phyloP scores from a whole-genome alignment of 1,284 basidiomycete genomes.

The Leccinum solheimii region DNA sequence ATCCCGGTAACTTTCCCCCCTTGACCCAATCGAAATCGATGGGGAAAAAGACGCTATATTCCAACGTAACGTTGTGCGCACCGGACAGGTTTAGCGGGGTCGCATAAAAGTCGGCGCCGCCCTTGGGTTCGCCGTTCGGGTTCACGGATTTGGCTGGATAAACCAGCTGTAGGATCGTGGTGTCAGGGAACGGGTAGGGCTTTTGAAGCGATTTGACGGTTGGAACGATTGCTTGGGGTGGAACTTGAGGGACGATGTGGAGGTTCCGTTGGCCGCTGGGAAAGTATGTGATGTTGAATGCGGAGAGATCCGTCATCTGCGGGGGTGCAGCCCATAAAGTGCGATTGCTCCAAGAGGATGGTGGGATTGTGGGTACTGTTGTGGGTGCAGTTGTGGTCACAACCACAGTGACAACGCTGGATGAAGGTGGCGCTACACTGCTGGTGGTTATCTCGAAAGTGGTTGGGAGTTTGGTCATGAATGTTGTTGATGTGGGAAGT shows the following conservation, averaged over 20 bases:
- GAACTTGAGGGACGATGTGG: constrained; percentile 52
- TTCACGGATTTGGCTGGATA: constrained; percentile 68
- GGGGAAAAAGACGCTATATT: constrained; percentile 61
- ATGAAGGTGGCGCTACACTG: constrained; percentile 4
- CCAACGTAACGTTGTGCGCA: constrained; percentile 55
- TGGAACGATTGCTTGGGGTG: constrained; percentile 36
- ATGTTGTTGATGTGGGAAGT: background rate
- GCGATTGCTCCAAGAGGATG: constrained; percentile 19
- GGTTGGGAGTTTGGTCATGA: constrained; percentile 12
- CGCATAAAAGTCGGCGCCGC: constrained; percentile 73
- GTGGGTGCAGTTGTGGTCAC: constrained; percentile 26
- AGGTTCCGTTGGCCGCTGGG: constrained; percentile 59
- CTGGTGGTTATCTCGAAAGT: constrained; percentile 10
- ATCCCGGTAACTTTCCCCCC: constrained; percentile 70
- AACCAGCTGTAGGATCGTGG: constrained; percentile 53
- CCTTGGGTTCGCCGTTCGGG: constrained; percentile 55
- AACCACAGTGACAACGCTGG: constrained; percentile 25
- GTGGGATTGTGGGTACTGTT: constrained; percentile 14
- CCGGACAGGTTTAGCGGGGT: constrained; percentile 50
- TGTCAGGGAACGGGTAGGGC: constrained; percentile 8
- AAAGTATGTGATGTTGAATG: constrained; percentile 62
- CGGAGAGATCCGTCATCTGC: constrained; percentile 54
- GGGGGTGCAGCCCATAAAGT: constrained; percentile 53
- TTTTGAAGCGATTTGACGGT: constrained; percentile 9
- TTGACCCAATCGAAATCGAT: constrained; percentile 64